Evolutionary conservation across 2,329 filamentous ascomycete species (phyloP).

Genomic region (Fusarium sp.): DNA sequence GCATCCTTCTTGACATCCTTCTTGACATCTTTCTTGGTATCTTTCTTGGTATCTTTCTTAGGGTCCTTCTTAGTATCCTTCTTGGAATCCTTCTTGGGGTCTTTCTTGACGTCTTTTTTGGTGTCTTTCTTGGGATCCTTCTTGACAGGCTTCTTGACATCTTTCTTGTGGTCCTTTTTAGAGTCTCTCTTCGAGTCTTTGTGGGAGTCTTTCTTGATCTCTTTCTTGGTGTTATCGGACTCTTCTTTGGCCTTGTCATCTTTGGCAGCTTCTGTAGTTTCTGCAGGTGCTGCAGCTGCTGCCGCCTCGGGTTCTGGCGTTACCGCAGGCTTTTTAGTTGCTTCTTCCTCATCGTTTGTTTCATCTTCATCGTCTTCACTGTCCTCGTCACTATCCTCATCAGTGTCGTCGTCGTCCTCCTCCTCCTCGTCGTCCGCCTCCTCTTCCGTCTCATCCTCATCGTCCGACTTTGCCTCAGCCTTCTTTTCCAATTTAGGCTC

Average conservation of each 20-base stretch:
- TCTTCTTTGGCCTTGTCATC: constrained; percentile 21
- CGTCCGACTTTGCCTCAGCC: constrained; percentile 43
- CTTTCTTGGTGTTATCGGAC: background rate
- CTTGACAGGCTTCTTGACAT: background rate
- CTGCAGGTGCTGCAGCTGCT: background rate
- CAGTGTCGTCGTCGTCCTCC: constrained; percentile 26
- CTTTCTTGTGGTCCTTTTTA: constrained; percentile 5
- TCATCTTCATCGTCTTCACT: constrained; percentile 21
- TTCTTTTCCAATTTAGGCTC: constrained; percentile 49
- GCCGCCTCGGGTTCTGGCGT: background rate
- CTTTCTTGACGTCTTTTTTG: constrained; percentile 8
- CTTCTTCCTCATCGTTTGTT: constrained; percentile 24
- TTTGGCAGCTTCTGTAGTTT: background rate
- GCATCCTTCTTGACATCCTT: constrained; percentile 10
- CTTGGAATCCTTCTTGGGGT: background rate
- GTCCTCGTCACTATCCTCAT: constrained; percentile 24
- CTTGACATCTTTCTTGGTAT: background rate
- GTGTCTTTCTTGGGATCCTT: background rate
- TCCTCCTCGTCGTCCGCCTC: constrained; percentile 1
- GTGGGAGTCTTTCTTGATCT: constrained; percentile 10
- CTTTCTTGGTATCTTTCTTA: background rate
- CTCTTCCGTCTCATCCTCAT: constrained; percentile 17
- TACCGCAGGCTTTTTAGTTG: constrained; percentile 21
- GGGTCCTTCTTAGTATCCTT: background rate
- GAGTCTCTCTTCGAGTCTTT: background rate